Conservation (phyloP, 2,329 filamentous ascomycete species). For the Alternaria longipes region DNA sequence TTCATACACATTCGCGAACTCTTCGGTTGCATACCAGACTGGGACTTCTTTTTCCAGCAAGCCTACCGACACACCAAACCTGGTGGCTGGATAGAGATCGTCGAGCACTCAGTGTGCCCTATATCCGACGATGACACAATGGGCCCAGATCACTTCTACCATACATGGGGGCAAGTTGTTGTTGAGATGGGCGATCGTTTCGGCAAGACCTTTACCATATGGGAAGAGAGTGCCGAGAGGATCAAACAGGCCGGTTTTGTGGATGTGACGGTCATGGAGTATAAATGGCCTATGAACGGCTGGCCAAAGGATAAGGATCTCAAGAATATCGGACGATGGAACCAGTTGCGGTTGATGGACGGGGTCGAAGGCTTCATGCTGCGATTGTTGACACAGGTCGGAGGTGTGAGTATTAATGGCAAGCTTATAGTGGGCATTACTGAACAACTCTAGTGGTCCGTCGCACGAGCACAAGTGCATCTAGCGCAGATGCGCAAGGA, state of each 20-base stretch:
- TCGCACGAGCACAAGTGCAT: slow-evolving; percentile 47
- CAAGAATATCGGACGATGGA: slow-evolving; percentile 51
- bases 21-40: slow-evolving; percentile 58
- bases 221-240: slow-evolving; percentile 44
- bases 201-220: slow-evolving; percentile 51
- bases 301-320: slow-evolving; percentile 43
- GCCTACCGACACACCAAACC: slow-evolving; percentile 50
- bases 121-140: slow-evolving; percentile 54
- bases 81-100: slow-evolving; percentile 56
- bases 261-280: slow-evolving; percentile 43
- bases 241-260: slow-evolving; percentile 48
- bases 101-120: slow-evolving; percentile 54
- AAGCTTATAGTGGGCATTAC: neutral
- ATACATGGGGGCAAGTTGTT: slow-evolving; percentile 47
- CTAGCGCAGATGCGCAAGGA: slow-evolving; percentile 50
- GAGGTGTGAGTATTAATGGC: slow-evolving; percentile 33
- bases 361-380: slow-evolving; percentile 52
- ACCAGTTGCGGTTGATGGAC: slow-evolving; percentile 48
- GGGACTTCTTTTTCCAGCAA: slow-evolving; percentile 54
- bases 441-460: slow-evolving; percentile 37
- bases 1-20: slow-evolving; percentile 59
- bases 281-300: slow-evolving; percentile 50
- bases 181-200: slow-evolving; percentile 49
- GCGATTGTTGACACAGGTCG: slow-evolving; percentile 47
- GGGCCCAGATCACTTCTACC: slow-evolving; percentile 48